These are phyloP conservation scores for Cryphonectria parasitica DNA, from an alignment of 2,329 filamentous ascomycete genomes.

Conservation along the genomic window DNA sequence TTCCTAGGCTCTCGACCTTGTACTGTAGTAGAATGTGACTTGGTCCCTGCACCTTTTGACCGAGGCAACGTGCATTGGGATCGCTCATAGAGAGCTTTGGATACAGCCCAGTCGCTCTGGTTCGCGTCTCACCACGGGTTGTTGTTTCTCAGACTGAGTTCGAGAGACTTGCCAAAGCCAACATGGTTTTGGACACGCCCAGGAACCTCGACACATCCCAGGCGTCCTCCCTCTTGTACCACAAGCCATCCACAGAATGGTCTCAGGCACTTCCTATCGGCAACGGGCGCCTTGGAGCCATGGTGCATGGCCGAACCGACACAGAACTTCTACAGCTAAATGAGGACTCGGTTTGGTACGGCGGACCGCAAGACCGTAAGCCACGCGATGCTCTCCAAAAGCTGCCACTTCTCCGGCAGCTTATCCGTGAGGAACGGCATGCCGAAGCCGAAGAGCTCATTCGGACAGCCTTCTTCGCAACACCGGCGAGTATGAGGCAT, in stretches of 20 bases:
- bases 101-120: slow-evolving; percentile 1
- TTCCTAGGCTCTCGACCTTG: slow-evolving; percentile 5
- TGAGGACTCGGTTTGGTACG: slow-evolving; percentile 53
- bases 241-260: slow-evolving; percentile 38
- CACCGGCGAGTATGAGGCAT: slow-evolving; percentile 49
- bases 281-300: slow-evolving; percentile 49
- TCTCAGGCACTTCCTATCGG: slow-evolving; percentile 49
- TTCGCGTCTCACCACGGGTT: slow-evolving; percentile 37
- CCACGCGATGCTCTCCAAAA: slow-evolving; percentile 43
- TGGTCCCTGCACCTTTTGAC: background rate
- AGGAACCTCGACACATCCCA: background rate
- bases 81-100: background rate
- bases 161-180: slow-evolving; percentile 43
- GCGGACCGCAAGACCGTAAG: slow-evolving; percentile 47
- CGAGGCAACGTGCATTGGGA: background rate
- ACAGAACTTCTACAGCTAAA: slow-evolving; percentile 51
- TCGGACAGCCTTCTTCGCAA: slow-evolving; percentile 47
- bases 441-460: slow-evolving; percentile 46
- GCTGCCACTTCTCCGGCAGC: slow-evolving; percentile 43
- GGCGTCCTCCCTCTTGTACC: slow-evolving; percentile 35
- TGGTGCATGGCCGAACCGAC: slow-evolving; percentile 49
- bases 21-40: background rate
- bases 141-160: slow-evolving; percentile 37
- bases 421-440: slow-evolving; percentile 46
- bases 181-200: background rate